Base-by-base conservation (phyloP, 495 filamentous ascomycete genomes). In the Massariosphaeria phaeospora region DNA sequence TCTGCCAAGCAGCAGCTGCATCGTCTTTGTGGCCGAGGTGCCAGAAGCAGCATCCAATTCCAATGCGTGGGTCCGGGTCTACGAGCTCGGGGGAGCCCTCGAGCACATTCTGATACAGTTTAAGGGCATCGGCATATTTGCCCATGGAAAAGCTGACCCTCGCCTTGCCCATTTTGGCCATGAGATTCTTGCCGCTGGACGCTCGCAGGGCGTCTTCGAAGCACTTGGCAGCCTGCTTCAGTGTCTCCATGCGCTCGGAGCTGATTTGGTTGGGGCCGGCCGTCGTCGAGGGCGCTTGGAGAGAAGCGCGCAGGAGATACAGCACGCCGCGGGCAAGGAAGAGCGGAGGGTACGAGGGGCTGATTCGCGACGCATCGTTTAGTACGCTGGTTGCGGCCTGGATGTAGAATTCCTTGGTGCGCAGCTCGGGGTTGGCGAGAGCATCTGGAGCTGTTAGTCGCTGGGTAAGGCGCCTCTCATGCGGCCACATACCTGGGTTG, bases 41-140 rank as follows among this genome's bases (percentile, higher is more conserved):
- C 93, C 93, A 98, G 55, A 91, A 83, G 68, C 93, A 97, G 68
- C 90, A 91, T 18, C 93, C 93, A 59, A 98, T 84, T 39, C 93
- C 93, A 57, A 98, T 89, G 46, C 93, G 77, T 59, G 93, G 94
- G 68, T 98, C 93, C 3, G 93, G 93, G 63, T 98, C 94, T n/a
- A 84, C 80, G 47, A 97, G 73, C 52, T 88, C 83, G 10, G 93
- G 93, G 75, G 88, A 85, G 69, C 85, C 87, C 61, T 79, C 70
- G 15, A 98, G 72, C 0, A 85, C 91, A 44, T 86, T 85, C 68
- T 98, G 93, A 64, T 97, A 98, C 13, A 76, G 74, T 51, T 86
- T 80, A 34, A 97, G 67, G 12, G 94, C 84, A 34, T 96, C 89
- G 4, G 83, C 75, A 64, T 85, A 94, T 67, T 84, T 84, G 30